These are phyloP conservation scores for Rhizoclosmatium globosum DNA, from an alignment of 192 early-diverging fungal genomes.

Conservation along the genomic window DNA sequence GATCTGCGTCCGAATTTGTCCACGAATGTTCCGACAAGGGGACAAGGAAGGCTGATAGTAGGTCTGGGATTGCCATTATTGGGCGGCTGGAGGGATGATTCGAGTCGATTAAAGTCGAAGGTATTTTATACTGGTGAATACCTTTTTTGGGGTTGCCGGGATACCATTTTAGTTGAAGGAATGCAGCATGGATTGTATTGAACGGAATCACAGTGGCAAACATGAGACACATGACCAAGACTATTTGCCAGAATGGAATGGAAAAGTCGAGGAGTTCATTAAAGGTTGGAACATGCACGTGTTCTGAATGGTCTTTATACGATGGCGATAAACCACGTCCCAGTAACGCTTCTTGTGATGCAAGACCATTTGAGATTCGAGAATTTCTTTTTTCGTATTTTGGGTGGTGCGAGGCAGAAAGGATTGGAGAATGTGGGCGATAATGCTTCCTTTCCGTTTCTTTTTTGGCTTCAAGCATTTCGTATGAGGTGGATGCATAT, in stretches of 20 bases:
- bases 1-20: conserved; percentile 60
- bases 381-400: too few relatives aligned
- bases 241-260: conserved; percentile 56
- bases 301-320: neutral
- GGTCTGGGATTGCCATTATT: conserved; percentile 69
- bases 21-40: conserved; percentile 58
- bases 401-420: neutral
- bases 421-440: neutral
- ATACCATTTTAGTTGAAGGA: conserved; percentile 65
- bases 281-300: neutral
- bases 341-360: neutral
- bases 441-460: neutral
- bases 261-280: conserved; percentile 46
- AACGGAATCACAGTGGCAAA: conserved; percentile 68
- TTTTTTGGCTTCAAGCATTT: conserved; percentile 18
- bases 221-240: conserved; percentile 54
- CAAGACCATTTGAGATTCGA: neutral
- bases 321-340: neutral
- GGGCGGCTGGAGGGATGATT: conserved; percentile 43
- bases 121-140: neutral
- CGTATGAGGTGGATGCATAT: neutral
- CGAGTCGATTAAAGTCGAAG: neutral
- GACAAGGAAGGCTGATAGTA: conserved; percentile 61
- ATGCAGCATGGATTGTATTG: conserved; percentile 69
- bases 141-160: conserved; percentile 55